Evolutionary conservation across 1,284 basidiomycete species (phyloP).

Genomic region (Ustilago tritici): DNA sequence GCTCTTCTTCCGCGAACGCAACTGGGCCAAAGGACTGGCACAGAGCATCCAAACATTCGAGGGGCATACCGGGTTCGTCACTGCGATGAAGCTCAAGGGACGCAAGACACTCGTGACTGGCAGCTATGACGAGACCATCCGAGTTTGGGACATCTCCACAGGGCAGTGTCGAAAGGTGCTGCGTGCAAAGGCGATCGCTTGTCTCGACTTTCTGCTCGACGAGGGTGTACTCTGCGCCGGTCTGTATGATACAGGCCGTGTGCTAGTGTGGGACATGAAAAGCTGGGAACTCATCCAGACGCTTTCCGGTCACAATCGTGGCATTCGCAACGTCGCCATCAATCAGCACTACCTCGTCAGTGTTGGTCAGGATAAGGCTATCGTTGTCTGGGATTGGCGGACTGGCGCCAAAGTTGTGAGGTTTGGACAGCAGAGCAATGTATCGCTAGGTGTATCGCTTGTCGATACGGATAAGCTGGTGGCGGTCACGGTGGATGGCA

Average conservation of each 20-base stretch:
- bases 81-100: conserved; percentile 81
- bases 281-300: conserved; percentile 72
- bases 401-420: conserved; percentile 84
- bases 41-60: conserved; percentile 81
- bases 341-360: conserved; percentile 86
- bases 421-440: conserved; percentile 91
- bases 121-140: conserved; percentile 80
- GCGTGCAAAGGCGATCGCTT: conserved; percentile 87
- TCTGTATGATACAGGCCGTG: conserved; percentile 85
- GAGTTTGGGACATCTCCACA: conserved; percentile 71
- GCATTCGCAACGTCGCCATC: conserved; percentile 86
- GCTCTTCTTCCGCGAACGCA: conserved; percentile 85
- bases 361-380: conserved; percentile 85
- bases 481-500: conserved; percentile 89
- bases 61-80: conserved; percentile 89
- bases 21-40: conserved; percentile 78
- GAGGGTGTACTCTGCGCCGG: conserved; percentile 91
- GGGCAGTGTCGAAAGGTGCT: conserved; percentile 83
- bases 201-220: conserved; percentile 85
- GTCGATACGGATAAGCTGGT: conserved; percentile 78
- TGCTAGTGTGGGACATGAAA: conserved; percentile 52
- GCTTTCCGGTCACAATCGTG: conserved; percentile 76
- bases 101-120: conserved; percentile 79
- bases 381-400: conserved; percentile 82
- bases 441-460: conserved; percentile 89